Evolutionary conservation across 345 rosid species (phyloP), one percentile per base, ranked within the genome.

Genomic region (Capsella bursapastoris): DNA sequence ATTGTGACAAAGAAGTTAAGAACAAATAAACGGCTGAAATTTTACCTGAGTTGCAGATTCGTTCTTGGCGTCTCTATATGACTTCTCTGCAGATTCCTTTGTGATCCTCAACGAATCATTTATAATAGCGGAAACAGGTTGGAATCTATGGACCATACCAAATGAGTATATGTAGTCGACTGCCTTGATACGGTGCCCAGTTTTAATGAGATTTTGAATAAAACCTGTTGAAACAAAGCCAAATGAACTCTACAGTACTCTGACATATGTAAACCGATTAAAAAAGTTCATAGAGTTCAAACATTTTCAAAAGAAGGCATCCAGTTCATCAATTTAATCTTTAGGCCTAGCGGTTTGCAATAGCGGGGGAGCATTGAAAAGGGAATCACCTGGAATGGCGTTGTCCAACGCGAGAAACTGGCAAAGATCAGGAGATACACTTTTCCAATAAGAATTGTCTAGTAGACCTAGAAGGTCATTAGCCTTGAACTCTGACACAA

Each of bases 401-500:
- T 80, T 67, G 22, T 64, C 70, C 57, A 85, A 35, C 25, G 79
- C 86, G 16, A 85, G 83, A 38, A 22, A 70, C 66, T 69, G 79
- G 51, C 78, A 71, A 28, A 81, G 73, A 25, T 78, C 73, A 11
- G 67, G 81, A 67, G 82, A 62, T 37, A 64, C 81, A 29, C 62
- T 70, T 38, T 49, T 49, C 66, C 79, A 80, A 48, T 64, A 66
- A 31, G 76, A 66, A 38, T 49, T 73, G 48, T 80, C 80, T 49
- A 85, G 63, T 16, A 77, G 74, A 47, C 57, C 11, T 5, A 80
- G 51, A 63, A 87, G 82, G 57, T 84, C 83, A 59, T 63, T 58
- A n/a, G 79, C 76, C 34, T 67, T 71, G 80, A 83, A 82, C 27
- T 41, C 76, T 69, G 84, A 68, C n/a, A 68, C 72, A 69, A 85